Evolutionary conservation across 441 rosid genomes (phyloP), one percentile per base, ranked within the genome.

Genomic region (Kokia cookei): DNA sequence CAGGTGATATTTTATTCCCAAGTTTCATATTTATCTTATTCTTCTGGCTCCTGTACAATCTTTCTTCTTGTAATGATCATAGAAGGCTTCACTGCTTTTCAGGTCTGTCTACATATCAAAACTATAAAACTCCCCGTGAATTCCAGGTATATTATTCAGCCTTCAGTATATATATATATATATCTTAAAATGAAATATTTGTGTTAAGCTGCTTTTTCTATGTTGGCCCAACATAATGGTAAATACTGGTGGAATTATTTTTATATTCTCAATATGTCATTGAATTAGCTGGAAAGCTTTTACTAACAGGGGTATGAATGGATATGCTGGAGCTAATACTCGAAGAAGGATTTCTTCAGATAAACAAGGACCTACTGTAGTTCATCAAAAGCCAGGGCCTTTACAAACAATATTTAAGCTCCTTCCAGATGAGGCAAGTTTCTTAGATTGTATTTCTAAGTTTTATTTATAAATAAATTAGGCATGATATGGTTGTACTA

Each of bases 311-410:
- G 88, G 65, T 61, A 59, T 87, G 59, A 86, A 91, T 78, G 97
- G 97, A 77, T 90, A 84, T 82, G 85, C 91, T 80, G 94, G 96
- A 76, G 81, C 93, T 75, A 85, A 79, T 76, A 26, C 88, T 68
- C 89, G 97, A 76, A 91, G 93, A 85, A 86, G 95, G 76, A 82
- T 81, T 59, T 75, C 94, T 27, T 71, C 75, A 72, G 99, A 90
- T 82, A 85, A 89, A 80, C 98, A 84, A 79, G 99, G 97, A 40
- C 97, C 97, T 17, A 93, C 98, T 4, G 91, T 90, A 85, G 99
- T 93, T 67, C 91, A 93, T 82, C 99, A 84, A 87, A 95, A 91
- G 87, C 95, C 99, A 65, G 99, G 99, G 48, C 93, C 98, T 62
- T 70, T 93, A 78, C 99, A 96, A 78, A 96, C 97, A 64, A 93